Evolutionary conservation across 495 filamentous ascomycete species (phyloP).

Genomic region (Oleoguttula mirabilis): DNA sequence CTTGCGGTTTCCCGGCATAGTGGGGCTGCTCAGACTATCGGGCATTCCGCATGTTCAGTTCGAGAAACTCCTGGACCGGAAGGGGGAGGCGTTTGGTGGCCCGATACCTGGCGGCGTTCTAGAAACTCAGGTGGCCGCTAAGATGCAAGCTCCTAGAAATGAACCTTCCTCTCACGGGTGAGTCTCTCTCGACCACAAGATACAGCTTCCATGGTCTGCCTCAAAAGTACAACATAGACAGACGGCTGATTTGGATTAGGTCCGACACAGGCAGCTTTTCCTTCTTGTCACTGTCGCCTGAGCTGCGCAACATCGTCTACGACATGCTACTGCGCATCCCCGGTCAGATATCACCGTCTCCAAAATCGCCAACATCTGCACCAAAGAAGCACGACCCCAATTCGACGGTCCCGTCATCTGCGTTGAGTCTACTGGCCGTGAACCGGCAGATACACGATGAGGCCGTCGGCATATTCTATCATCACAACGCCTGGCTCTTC

Average conservation of each 20-base stretch:
- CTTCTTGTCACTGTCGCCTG: constrained; percentile 17
- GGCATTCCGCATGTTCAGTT: constrained; percentile 6
- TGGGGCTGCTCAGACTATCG: constrained; percentile 1
- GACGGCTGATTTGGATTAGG: no score
- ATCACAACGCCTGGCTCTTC: constrained; percentile 9
- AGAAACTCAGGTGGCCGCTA: constrained; percentile 9
- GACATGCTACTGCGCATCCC: constrained; percentile 3
- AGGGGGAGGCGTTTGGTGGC: constrained; percentile 1
- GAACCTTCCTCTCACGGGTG: no score
- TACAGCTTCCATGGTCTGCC: no score
- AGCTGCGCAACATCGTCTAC: constrained; percentile 19
- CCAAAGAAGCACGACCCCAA: neutral
- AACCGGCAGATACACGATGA: constrained; percentile 15
- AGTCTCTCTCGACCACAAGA: no score
- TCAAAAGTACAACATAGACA: no score
- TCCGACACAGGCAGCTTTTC: constrained; percentile 2
- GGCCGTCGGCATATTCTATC: constrained; percentile 14
- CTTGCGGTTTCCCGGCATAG: constrained; percentile 5
- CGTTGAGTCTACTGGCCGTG: constrained; percentile 8
- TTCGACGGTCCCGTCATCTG: neutral
- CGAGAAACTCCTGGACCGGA: neutral
- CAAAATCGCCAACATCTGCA: neutral
- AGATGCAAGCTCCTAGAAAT: no score
- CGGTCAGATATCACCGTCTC: constrained; percentile 4
- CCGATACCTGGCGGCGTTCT: constrained; percentile 14